Evolutionary conservation across 129 eudicot genomes (phyloP).

Genomic region (Flaveria sonorensis): DNA sequence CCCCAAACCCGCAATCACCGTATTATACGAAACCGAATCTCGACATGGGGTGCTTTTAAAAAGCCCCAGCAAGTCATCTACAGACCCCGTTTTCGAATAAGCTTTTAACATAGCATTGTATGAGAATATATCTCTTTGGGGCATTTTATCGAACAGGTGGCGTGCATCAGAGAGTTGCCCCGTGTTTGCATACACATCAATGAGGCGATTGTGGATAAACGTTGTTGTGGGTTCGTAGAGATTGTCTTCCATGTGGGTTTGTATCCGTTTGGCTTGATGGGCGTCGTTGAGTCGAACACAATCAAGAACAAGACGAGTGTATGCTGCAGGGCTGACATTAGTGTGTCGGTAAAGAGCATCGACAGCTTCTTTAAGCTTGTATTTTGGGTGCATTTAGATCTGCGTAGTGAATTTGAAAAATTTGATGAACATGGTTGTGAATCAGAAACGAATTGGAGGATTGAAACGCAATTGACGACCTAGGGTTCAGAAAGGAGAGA

Average conservation of each 20-base stretch:
- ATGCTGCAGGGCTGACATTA: conserved; percentile 40
- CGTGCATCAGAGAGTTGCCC: conserved; percentile 39
- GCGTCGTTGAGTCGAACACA: conserved; percentile 44
- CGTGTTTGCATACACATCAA: conserved; percentile 34
- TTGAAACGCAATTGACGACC: no score
- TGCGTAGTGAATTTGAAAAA: no score
- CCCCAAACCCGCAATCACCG: conserved; percentile 46
- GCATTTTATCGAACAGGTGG: conserved; percentile 48
- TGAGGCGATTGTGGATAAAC: conserved; percentile 49
- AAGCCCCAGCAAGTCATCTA: conserved; percentile 30
- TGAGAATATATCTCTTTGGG: conserved; percentile 37
- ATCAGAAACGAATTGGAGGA: no score
- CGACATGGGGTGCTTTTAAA: conserved; percentile 39
- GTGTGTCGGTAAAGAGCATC: conserved; percentile 43
- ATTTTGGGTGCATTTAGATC: conserved; percentile 35
- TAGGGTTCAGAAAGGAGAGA: no score
- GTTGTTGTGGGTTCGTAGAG: conserved; percentile 49
- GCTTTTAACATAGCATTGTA: conserved; percentile 49
- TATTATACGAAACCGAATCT: conserved; percentile 50
- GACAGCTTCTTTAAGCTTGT: conserved; percentile 48
- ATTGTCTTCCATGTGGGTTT: conserved; percentile 52
- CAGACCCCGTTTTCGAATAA: conserved; percentile 39
- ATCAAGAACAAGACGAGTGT: conserved; percentile 49
- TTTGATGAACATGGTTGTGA: no score
- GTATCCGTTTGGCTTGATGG: conserved; percentile 53